These are phyloP conservation scores for Clavispora vitiphila DNA, from an alignment of 805 yeast genomes.

Conservation along the genomic window DNA sequence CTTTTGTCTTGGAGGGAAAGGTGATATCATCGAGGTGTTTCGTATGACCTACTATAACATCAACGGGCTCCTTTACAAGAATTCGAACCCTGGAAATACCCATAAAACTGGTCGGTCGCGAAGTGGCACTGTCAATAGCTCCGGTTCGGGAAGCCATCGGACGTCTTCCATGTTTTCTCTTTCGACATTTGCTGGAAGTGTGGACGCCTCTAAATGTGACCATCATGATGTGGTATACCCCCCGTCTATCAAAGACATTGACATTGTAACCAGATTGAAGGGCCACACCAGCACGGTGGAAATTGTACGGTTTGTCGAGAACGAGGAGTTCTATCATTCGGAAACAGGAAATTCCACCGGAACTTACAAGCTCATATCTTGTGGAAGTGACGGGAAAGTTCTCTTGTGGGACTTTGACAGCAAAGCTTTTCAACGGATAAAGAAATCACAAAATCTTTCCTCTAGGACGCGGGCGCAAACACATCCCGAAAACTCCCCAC, in stretches of 20 bases:
- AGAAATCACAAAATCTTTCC: slow-evolving; percentile 15
- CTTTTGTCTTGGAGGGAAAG: slow-evolving; percentile 47
- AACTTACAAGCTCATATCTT: slow-evolving; percentile 30
- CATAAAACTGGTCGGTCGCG: slow-evolving; percentile 25
- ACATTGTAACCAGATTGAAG: slow-evolving; percentile 32
- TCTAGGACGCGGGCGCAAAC: not conserved
- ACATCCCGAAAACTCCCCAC: not conserved
- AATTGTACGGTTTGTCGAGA: slow-evolving; percentile 22
- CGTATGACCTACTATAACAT: slow-evolving; percentile 38
- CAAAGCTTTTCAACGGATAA: slow-evolving; percentile 35
- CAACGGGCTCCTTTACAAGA: slow-evolving; percentile 24
- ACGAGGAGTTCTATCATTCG: slow-evolving; percentile 8
- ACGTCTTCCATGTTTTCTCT: slow-evolving; percentile 13
- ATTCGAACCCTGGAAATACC: not conserved
- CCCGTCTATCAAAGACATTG: slow-evolving; percentile 33
- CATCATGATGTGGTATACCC: slow-evolving; percentile 19
- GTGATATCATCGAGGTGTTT: slow-evolving; percentile 43
- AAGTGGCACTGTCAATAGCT: slow-evolving; percentile 35
- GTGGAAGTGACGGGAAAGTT: slow-evolving; percentile 37
- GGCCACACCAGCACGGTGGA: slow-evolving; percentile 37
- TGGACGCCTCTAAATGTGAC: slow-evolving; percentile 17
- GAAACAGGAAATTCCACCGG: not conserved
- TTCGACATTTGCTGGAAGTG: slow-evolving; percentile 21
- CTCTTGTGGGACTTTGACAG: slow-evolving; percentile 43
- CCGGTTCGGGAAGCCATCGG: slow-evolving; percentile 13